A percentile compares a stretch with the other conserved stretches of the same genome.
Evolutionary conservation across 2,329 filamentous ascomycete genomes (phyloP).

Genomic region (Magnaporthiopsis rhizophila): DNA sequence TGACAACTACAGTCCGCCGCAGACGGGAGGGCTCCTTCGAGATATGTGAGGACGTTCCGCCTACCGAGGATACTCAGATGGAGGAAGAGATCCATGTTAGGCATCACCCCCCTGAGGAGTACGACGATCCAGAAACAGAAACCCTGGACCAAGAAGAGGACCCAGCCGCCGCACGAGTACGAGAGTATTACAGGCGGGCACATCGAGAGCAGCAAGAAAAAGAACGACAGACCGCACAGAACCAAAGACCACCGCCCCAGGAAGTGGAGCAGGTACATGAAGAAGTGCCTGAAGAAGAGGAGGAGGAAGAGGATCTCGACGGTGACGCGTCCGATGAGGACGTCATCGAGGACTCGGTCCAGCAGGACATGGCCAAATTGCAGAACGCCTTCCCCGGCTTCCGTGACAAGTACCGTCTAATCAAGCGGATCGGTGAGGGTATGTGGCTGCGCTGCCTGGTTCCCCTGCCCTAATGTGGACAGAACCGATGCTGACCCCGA

Average conservation of each 20-base stretch:
- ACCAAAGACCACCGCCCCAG: background rate
- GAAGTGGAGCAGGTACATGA: background rate
- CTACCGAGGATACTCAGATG: constrained; percentile 42
- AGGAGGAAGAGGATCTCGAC: constrained; percentile 23
- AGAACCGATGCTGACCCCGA: constrained; percentile 9
- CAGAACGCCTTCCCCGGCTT: constrained; percentile 78
- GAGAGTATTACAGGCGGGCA: background rate
- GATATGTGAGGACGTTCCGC: constrained; percentile 40
- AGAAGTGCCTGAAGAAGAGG: constrained; percentile 15
- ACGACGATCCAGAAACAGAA: constrained; percentile 21
- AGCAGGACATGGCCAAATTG: constrained; percentile 81
- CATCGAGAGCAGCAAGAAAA: constrained; percentile 4
- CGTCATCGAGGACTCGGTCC: constrained; percentile 59
- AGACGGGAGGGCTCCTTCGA: constrained; percentile 32
- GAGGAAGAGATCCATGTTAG: constrained; percentile 29
- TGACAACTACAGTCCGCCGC: constrained; percentile 17
- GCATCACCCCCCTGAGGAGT: constrained; percentile 19
- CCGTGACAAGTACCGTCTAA: constrained; percentile 73
- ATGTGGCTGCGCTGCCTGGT: constrained; percentile 13
- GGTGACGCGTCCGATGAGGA: constrained; percentile 49
- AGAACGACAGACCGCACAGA: background rate
- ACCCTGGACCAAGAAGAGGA: constrained; percentile 18
- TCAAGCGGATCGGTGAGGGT: constrained; percentile 98
- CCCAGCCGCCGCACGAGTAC: background rate
- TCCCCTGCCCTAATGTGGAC: background rate